These are phyloP conservation scores for Pleurotus tuoliensis DNA, from an alignment of 768 basidiomycete species.

Conservation along the genomic window DNA sequence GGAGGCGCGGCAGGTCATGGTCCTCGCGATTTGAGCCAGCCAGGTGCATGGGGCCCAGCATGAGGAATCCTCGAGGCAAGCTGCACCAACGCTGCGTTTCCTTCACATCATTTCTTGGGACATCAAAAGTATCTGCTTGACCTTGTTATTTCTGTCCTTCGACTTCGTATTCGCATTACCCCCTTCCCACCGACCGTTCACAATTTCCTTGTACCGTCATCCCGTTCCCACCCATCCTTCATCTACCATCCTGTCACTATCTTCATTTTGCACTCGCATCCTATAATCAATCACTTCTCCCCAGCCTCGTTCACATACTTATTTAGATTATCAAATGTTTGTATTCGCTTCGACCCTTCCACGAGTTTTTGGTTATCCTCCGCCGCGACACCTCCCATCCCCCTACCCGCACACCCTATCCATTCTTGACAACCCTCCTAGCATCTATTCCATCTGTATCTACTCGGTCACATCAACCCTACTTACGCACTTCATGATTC, in stretches of 20 bases:
- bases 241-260: not conserved
- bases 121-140: conserved; percentile 9
- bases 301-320: not conserved
- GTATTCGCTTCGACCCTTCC: not conserved
- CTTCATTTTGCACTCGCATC: not conserved
- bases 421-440: not conserved
- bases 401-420: not conserved
- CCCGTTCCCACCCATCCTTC: not conserved
- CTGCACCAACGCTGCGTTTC: not conserved
- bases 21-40: conserved; percentile 37
- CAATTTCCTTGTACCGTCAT: not conserved
- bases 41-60: conserved; percentile 33
- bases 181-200: not conserved
- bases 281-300: not conserved
- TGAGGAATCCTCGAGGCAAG: conserved; percentile 21
- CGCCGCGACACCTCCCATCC: not conserved
- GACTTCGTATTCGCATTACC: not conserved
- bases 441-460: not conserved
- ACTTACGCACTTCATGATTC: not conserved
- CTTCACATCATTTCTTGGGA: conserved; percentile 8
- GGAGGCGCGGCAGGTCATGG: conserved; percentile 6
- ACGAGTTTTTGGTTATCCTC: not conserved
- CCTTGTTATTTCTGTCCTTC: conserved; percentile 9
- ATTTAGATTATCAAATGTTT: conserved; percentile 2
- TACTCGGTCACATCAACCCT: not conserved